These are phyloP conservation scores for Ilyonectria mors-panacis DNA, from an alignment of 2,329 filamentous ascomycete species.

Conservation along the genomic window DNA sequence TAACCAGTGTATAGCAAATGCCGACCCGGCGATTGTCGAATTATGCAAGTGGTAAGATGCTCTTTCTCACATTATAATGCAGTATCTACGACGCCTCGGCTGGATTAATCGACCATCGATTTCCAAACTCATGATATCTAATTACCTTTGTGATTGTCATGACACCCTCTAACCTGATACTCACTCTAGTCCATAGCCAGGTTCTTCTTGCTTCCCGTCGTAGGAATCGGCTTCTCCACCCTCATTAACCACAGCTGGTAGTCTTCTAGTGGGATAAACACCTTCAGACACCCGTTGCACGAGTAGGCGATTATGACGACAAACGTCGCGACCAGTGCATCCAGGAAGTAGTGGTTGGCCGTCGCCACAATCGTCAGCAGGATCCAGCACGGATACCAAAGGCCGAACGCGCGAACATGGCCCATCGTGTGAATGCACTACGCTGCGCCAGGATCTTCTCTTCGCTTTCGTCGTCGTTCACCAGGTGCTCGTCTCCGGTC, in stretches of 20 bases:
- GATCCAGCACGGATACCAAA: constrained; percentile 68
- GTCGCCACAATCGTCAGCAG: constrained; percentile 72
- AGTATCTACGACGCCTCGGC: no score
- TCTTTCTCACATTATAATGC: no score
- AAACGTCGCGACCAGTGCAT: constrained; percentile 74
- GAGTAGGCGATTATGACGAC: constrained; percentile 73
- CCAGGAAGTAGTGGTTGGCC: constrained; percentile 75
- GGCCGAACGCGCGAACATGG: constrained; percentile 55
- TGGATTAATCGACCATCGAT: no score
- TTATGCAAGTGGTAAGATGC: no score
- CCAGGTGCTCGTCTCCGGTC: background rate
- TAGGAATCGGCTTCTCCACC: constrained; percentile 74
- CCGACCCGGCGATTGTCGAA: no score
- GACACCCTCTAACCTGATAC: no score
- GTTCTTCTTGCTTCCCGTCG: constrained; percentile 52
- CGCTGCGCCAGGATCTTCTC: constrained; percentile 39
- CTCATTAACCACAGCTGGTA: constrained; percentile 73
- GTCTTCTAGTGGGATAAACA: constrained; percentile 74
- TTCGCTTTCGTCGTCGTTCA: constrained; percentile 35
- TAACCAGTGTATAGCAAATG: no score
- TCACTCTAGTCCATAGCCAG: constrained; percentile 25
- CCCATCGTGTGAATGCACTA: constrained; percentile 29
- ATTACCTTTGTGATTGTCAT: no score
- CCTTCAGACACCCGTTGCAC: constrained; percentile 66
- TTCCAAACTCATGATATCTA: no score